Evolutionary conservation across 75 land plant genomes (phyloP).

Genomic region (Pinus albicaulis): DNA sequence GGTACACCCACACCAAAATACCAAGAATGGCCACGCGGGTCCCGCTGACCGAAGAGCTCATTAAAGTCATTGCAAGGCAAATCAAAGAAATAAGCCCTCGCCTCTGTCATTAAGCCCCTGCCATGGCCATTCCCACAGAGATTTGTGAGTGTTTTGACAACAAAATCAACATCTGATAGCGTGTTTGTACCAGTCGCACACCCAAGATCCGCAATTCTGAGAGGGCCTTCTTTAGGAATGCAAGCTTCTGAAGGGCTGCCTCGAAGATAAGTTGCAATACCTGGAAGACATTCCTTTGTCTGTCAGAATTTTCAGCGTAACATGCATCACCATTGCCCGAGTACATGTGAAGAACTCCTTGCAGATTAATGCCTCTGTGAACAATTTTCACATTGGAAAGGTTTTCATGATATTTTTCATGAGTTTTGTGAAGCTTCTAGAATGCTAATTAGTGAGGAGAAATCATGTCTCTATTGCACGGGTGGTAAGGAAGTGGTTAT

Average conservation of each 20-base stretch:
- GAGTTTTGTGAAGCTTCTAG: no score
- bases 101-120: background rate
- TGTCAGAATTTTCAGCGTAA: constrained; percentile 8
- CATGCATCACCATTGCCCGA: constrained; percentile 14
- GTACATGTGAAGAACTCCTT: background rate
- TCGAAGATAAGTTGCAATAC: background rate
- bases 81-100: constrained; percentile 20
- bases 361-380: no score
- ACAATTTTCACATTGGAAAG: no score
- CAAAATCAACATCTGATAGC: constrained; percentile 3
- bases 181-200: constrained; percentile 8
- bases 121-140: background rate
- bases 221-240: constrained; percentile 6
- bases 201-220: constrained; percentile 14
- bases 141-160: background rate
- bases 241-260: background rate
- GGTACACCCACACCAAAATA: no score
- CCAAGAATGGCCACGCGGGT: background rate
- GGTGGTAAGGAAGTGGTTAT: no score
- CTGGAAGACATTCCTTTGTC: constrained; percentile 4
- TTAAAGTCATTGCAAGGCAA: constrained; percentile 26
- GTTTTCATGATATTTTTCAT: no score
- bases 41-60: constrained; percentile 12
- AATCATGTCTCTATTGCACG: no score
- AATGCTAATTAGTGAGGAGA: no score